Base-by-base conservation (phyloP, 176 grass and related monocot genomes). In the Cocos nucifera region DNA sequence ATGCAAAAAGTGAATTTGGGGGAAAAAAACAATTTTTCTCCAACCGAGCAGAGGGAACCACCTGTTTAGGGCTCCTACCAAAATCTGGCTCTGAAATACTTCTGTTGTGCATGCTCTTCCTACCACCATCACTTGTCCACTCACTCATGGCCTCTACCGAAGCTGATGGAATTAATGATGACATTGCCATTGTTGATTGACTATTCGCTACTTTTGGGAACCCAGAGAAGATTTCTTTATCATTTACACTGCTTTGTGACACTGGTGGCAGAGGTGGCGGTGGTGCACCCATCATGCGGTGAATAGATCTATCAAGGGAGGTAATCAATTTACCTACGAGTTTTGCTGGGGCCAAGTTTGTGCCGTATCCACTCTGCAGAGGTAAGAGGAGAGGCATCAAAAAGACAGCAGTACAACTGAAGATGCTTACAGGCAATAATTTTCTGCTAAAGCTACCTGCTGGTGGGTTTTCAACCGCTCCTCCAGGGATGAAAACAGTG, bases 51-150 rank as follows among this genome's bases (percentile, higher is more conserved):
- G 15, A 61, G 17, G 16, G 15, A 28, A 50, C 52, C 63, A 98
- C 93, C 84, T 92, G 87, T 66, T 89, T 89, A 3, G 87, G 85
- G 61, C 80, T 86, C 83, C 82, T 77, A 59, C 84, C 84, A 51
- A 98, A 92, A 82, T 98, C 84, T 3, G 93, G 87, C 77, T 98
- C 93, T 24, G 93, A 98, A 88, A 91, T 69, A 83, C 87, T 98
- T 76, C 87, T 84, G 72, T 85, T 91, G 68, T 83, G 83, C 66
- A 75, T 80, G 21, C 67, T 73, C 74, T 54, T 82, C 76, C 78
- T 97, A 58, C 63, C 74, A 64, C 19, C 80, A 81, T 85, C 67
- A 4, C 75, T 76, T 22, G 66, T 22, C 64, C 83, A 88, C 15
- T 85, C 79, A 82, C 49, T 79, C 56, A 90, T 96, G 21, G 92